A percentile compares a stretch with the other conserved stretches of the same genome.
Conservation (phyloP, 2,329 filamentous ascomycete species). For the Xylariomycetidae sp. region DNA sequence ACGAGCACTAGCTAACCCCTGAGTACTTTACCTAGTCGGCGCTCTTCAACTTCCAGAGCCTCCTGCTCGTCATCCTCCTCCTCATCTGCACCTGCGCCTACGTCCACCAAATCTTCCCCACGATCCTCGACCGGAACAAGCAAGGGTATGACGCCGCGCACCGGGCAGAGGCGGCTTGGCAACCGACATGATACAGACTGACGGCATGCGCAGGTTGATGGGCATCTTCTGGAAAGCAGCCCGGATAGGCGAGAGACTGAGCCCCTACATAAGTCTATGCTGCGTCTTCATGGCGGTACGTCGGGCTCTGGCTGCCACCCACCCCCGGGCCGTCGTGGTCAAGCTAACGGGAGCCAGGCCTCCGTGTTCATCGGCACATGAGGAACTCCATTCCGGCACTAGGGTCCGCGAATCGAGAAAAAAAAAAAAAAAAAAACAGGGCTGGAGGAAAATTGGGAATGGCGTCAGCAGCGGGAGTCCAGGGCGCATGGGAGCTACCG, state of each 20-base stretch:
- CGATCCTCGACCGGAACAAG: constrained; percentile 88
- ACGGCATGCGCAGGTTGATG: constrained; percentile 49
- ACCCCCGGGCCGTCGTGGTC: background rate
- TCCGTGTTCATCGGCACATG: constrained; percentile 26
- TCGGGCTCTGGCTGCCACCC: constrained; percentile 7
- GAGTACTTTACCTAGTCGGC: constrained; percentile 59
- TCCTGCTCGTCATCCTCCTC: constrained; percentile 88
- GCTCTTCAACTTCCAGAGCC: constrained; percentile 97
- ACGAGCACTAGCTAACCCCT: background rate
- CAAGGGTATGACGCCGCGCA: constrained; percentile 57
- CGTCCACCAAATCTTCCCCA: constrained; percentile 81
- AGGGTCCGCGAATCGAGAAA: too few relatives aligned
- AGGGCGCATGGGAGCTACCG: too few relatives aligned
- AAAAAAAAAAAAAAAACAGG: too few relatives aligned
- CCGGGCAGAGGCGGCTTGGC: background rate
- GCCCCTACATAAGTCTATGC: constrained; percentile 91
- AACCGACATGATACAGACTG: constrained; percentile 2
- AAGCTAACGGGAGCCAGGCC: constrained; percentile 15
- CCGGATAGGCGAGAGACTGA: constrained; percentile 83
- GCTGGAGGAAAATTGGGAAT: too few relatives aligned
- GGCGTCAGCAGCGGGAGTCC: too few relatives aligned
- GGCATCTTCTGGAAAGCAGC: constrained; percentile 96
- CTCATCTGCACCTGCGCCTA: constrained; percentile 96
- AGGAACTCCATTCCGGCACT: too few relatives aligned
- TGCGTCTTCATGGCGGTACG: constrained; percentile 89